Evolutionary conservation across 352 stramenopile species (phyloP).

Genomic region (Pythium plurisporium): DNA sequence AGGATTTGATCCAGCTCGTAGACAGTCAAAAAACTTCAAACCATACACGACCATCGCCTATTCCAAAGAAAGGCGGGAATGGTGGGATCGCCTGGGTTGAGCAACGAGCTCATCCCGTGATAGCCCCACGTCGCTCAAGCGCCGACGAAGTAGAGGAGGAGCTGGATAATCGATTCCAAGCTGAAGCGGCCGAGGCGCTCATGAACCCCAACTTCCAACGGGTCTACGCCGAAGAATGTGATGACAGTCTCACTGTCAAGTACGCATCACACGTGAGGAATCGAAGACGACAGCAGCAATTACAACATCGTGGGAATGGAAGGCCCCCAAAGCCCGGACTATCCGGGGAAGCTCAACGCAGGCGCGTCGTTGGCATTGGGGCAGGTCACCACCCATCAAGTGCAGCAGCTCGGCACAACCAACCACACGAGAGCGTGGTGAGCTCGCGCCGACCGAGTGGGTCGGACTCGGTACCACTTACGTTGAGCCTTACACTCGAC

Average conservation of each 20-base stretch:
- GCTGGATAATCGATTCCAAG: conserved; percentile 34
- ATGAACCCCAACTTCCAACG: conserved; percentile 81
- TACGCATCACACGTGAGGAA: conserved; percentile 33
- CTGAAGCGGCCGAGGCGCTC: conserved; percentile 47
- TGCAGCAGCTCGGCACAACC: neutral
- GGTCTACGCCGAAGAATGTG: conserved; percentile 77
- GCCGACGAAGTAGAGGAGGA: conserved; percentile 20
- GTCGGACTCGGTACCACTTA: conserved; percentile 1
- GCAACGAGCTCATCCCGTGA: neutral
- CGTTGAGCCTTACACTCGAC: conserved; percentile 9
- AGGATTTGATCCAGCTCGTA: neutral
- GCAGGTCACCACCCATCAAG: neutral
- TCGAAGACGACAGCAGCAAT: neutral
- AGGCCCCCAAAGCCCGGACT: conserved; percentile 5
- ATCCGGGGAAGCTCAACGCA: neutral
- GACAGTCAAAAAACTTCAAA: neutral
- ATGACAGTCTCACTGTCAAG: conserved; percentile 71
- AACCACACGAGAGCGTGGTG: neutral
- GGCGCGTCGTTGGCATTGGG: neutral
- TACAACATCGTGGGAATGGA: neutral
- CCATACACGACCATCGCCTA: neutral
- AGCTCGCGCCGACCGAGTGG: neutral
- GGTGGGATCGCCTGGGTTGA: neutral
- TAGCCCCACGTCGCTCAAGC: neutral
- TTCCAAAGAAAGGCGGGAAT: neutral